Conservation (phyloP, 768 basidiomycete genomes). For the Tremella yokohamensis region DNA sequence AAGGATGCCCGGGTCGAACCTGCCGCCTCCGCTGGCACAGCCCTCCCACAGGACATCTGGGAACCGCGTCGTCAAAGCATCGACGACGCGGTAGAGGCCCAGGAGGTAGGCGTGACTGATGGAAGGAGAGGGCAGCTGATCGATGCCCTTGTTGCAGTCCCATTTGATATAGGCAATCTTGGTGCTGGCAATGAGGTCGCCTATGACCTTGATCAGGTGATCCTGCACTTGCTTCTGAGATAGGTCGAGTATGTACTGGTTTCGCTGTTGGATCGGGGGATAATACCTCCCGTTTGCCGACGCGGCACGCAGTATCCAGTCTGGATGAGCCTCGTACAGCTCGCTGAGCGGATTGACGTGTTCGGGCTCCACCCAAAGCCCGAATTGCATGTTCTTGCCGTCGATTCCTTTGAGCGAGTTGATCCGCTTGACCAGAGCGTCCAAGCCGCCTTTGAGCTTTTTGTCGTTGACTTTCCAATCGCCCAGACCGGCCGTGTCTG, state of each 20-base stretch:
- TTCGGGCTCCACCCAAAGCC: slow-evolving; percentile 43
- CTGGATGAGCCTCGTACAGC: slow-evolving; percentile 31
- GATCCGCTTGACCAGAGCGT: slow-evolving; percentile 8
- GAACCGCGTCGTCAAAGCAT: slow-evolving; percentile 32
- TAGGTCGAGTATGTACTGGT: slow-evolving; percentile 36
- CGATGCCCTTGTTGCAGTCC: slow-evolving; percentile 37
- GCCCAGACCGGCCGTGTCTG: slow-evolving; percentile 26
- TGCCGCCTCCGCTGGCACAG: slow-evolving; percentile 34
- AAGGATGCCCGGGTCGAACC: slow-evolving; percentile 35
- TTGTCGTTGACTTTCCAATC: slow-evolving; percentile 29
- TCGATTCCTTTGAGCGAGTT: slow-evolving; percentile 10
- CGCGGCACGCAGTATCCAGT: slow-evolving; percentile 28
- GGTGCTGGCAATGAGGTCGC: slow-evolving; percentile 13
- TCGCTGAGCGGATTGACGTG: slow-evolving; percentile 38
- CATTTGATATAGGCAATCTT: slow-evolving; percentile 37
- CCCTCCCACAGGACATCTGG: slow-evolving; percentile 37
- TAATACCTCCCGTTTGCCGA: neutral
- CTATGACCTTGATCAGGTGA: slow-evolving; percentile 26
- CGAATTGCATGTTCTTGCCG: slow-evolving; percentile 19
- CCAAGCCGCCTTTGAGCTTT: slow-evolving; percentile 28
- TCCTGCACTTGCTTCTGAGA: slow-evolving; percentile 26
- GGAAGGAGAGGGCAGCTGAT: slow-evolving; percentile 24
- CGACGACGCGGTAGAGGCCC: slow-evolving; percentile 34
- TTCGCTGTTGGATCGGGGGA: slow-evolving; percentile 18
- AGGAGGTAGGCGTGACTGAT: slow-evolving; percentile 29